These are phyloP conservation scores for Leersia perrieri DNA, from an alignment of 176 grass and related monocot species.

Conservation along the genomic window DNA sequence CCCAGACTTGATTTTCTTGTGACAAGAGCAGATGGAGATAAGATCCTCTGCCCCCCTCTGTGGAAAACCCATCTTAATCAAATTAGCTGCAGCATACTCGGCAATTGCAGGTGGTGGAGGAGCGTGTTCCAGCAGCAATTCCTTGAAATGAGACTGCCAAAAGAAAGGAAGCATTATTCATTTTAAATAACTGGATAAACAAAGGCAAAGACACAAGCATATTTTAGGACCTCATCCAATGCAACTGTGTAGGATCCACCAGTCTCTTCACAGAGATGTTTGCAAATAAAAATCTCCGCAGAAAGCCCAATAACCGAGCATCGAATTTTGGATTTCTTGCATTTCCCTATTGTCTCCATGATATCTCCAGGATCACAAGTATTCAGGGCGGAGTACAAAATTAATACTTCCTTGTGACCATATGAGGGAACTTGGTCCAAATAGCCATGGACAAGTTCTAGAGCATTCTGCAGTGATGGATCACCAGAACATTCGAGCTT, in stretches of 20 bases:
- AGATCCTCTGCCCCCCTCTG: conserved; percentile 95
- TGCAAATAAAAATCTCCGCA: conserved; percentile 95
- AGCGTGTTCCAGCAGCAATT: conserved; percentile 89
- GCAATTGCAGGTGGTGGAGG: conserved; percentile 90
- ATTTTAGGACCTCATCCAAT: conserved; percentile 67
- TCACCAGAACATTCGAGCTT: conserved; percentile 96
- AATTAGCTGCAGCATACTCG: conserved; percentile 93
- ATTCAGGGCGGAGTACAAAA: conserved; percentile 86
- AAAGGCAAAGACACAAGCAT: conserved; percentile 36
- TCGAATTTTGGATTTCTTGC: conserved; percentile 87
- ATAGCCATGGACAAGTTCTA: conserved; percentile 87
- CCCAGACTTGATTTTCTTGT: conserved; percentile 85
- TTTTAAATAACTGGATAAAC: background rate
- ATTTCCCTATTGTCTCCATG: conserved; percentile 80
- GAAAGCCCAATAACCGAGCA: conserved; percentile 87
- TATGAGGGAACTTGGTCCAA: conserved; percentile 84
- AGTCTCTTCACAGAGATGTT: conserved; percentile 88
- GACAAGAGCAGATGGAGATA: conserved; percentile 96
- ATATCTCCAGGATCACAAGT: conserved; percentile 90
- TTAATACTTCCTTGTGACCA: conserved; percentile 84
- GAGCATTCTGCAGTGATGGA: conserved; percentile 85
- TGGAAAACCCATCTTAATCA: conserved; percentile 99
- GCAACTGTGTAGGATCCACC: conserved; percentile 87
- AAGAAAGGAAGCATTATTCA: conserved; percentile 35
- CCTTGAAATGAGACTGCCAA: conserved; percentile 88